Percentiles rank a stretch among this genome's conserved stretches.
Evolutionary conservation across 352 stramenopile species (phyloP).

Genomic region (Globisporangium abappressorium): DNA sequence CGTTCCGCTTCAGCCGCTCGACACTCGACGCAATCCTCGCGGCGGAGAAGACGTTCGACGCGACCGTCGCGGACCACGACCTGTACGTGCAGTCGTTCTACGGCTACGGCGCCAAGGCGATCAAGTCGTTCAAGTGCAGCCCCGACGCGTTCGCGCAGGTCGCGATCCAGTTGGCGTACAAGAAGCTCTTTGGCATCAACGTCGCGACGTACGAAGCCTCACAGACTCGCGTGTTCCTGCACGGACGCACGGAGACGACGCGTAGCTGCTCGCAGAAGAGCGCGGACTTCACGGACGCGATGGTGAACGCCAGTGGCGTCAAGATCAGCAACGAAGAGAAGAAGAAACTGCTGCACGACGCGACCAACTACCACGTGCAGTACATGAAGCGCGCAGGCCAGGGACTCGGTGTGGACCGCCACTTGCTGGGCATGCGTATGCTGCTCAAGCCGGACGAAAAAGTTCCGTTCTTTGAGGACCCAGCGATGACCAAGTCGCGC

Average conservation of each 20-base stretch:
- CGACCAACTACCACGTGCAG: conserved; percentile 46
- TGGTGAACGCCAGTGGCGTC: conserved; percentile 49
- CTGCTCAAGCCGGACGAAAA: conserved; percentile 45
- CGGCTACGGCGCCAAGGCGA: conserved; percentile 84
- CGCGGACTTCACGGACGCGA: conserved; percentile 84
- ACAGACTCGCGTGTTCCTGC: conserved; percentile 92
- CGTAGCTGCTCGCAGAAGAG: conserved; percentile 79
- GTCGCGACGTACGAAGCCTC: conserved; percentile 93
- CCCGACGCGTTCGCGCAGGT: conserved; percentile 96
- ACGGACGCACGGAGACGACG: conserved; percentile 93
- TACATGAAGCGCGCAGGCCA: conserved; percentile 72
- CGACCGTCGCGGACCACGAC: conserved; percentile 83
- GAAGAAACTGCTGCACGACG: conserved; percentile 39
- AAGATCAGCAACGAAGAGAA: conserved; percentile 32
- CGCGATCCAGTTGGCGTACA: conserved; percentile 93
- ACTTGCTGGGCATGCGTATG: conserved; percentile 90
- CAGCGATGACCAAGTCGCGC: conserved; percentile 55
- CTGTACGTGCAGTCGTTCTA: conserved; percentile 86
- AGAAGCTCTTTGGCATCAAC: conserved; percentile 63
- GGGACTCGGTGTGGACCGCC: conserved; percentile 90
- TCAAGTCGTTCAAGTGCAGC: conserved; percentile 89
- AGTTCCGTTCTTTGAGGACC: conserved; percentile 72
- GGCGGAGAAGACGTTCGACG: conserved; percentile 60
- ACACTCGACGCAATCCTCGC: conserved; percentile 46
- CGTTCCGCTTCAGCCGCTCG: conserved; percentile 48